Conservation (phyloP, 768 basidiomycete genomes). For the Lepiota subincarnata region DNA sequence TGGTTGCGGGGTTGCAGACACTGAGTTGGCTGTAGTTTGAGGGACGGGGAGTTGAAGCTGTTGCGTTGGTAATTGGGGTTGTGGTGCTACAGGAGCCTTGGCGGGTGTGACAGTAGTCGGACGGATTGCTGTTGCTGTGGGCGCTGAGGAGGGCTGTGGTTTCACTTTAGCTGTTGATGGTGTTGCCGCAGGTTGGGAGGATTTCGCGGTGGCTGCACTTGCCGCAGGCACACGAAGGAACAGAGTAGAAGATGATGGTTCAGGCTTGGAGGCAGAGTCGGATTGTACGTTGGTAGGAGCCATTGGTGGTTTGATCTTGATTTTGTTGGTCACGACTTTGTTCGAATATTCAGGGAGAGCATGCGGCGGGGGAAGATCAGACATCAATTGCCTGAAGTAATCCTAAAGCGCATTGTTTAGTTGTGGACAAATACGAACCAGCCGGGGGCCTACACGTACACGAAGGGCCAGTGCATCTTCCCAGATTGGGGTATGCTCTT, state of each 20-base stretch:
- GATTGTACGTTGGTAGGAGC: slow-evolving; percentile 17
- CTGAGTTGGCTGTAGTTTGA: slow-evolving; percentile 15
- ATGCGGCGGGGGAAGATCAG: slow-evolving; percentile 68
- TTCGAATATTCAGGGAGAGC: slow-evolving; percentile 61
- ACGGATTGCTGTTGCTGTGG: slow-evolving; percentile 19
- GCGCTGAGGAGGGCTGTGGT: not conserved
- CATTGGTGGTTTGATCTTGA: slow-evolving; percentile 70
- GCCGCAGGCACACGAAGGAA: slow-evolving; percentile 13
- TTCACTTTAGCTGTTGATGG: not conserved
- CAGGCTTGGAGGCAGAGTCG: not conserved
- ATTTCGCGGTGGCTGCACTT: not conserved
- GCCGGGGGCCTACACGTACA: slow-evolving; percentile 35
- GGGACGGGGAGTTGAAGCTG: slow-evolving; percentile 19
- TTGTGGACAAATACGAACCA: not conserved
- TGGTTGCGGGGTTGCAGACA: slow-evolving; percentile 29
- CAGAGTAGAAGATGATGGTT: slow-evolving; percentile 13
- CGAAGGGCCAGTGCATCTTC: slow-evolving; percentile 67
- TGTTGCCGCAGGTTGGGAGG: not conserved
- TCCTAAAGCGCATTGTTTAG: slow-evolving; percentile 40
- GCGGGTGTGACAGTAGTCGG: not conserved
- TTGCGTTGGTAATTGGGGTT: slow-evolving; percentile 24
- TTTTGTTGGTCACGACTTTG: slow-evolving; percentile 47
- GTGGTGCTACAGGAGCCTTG: not conserved
- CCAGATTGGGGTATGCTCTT: slow-evolving; percentile 80
- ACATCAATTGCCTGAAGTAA: slow-evolving; percentile 69